Evolutionary conservation across 73 alveolate species (phyloP), one percentile per base, ranked within the genome.

Genomic region (Symbiodinium natans): DNA sequence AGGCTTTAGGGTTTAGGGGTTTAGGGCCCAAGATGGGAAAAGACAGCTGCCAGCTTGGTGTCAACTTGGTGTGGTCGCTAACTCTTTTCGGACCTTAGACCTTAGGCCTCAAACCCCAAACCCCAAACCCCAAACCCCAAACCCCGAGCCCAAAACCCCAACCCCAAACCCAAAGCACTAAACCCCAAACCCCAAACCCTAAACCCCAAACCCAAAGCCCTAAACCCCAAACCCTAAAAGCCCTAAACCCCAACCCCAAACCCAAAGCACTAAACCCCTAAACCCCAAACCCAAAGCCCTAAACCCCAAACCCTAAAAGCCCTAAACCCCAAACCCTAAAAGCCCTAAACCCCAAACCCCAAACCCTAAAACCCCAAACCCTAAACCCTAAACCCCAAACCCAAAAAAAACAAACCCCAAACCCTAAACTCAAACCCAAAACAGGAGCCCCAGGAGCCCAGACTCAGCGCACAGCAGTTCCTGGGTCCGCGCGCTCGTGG

Each of bases 391-490:
- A 56, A 56, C 75, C 75, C 75, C 33, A 56, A 56, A 56, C 25
- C 74, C 6, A 46, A n/a, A n/a, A n/a, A n/a, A n/a, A n/a, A n/a
- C n/a, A n/a, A n/a, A n/a, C n/a, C n/a, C n/a, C n/a, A n/a, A n/a
- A 43, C 56, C 56, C 11, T 43, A 43, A 43, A 43, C 5, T 5
- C 19, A 43, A 43, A 5, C 56, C 56, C 11, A 43, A 43, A 43
- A 43, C n/a, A n/a, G n/a, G n/a, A n/a, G n/a, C n/a, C n/a, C n/a
- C n/a, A n/a, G n/a, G n/a, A n/a, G 59, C 83, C 93, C 9, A 86
- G 36, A 41, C 93, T 86, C 27, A 86, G 93, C 1, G 83, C 93
- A 54, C 46, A 86, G 83, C 93, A 86, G 40, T 86, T 86, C 93
- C 93, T 86, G 48, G 41, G 86, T 4, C n/a, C n/a, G n/a, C n/a